Percentiles rank a stretch among this genome's conserved stretches.
These are phyloP conservation scores for Cladosporium colombiae DNA, from an alignment of 2,329 filamentous ascomycete genomes.

Conservation along the genomic window DNA sequence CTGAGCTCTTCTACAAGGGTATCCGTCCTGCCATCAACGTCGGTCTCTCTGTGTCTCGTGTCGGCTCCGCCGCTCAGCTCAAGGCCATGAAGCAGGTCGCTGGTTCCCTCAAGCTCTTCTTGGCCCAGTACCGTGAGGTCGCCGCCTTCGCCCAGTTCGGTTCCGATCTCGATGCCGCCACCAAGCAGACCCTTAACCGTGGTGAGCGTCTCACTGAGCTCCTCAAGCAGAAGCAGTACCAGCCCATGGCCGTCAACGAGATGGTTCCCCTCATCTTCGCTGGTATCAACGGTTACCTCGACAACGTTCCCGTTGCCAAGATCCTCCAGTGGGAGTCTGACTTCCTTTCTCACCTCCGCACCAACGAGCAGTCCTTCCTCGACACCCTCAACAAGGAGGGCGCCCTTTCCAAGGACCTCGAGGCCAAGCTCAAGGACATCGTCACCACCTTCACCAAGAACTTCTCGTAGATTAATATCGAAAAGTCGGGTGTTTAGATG, in stretches of 20 bases:
- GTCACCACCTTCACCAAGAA: conserved; percentile 86
- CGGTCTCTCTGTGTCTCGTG: conserved; percentile 99
- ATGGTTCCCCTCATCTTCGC: conserved; percentile 99
- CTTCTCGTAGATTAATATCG: conserved; percentile 59
- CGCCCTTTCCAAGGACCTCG: conserved; percentile 90
- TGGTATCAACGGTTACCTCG: conserved; percentile 96
- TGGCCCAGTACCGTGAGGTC: conserved; percentile 99
- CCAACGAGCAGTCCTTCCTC: conserved; percentile 82
- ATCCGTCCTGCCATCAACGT: conserved; percentile 99
- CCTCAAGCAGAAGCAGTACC: conserved; percentile 99
- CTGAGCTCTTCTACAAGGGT: conserved; percentile 99
- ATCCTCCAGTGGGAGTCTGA: conserved; percentile 92
- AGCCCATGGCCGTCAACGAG: conserved; percentile 97
- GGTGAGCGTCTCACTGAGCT: conserved; percentile 99
- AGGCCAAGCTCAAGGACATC: conserved; percentile 77
- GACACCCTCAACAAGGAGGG: conserved; percentile 93
- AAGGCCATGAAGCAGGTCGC: conserved; percentile 99
- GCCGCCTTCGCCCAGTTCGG: conserved; percentile 99
- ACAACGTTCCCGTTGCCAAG: conserved; percentile 84
- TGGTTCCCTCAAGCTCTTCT: conserved; percentile 99
- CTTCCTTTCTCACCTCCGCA: conserved; percentile 89
- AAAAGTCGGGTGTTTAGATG: conserved; percentile 21
- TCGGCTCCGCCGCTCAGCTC: conserved; percentile 98
- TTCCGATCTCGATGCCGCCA: conserved; percentile 97
- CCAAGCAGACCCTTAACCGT: conserved; percentile 97